phyloP scores from a whole-genome alignment of 192 early-diverging fungal genomes.

The Rhizophagus clarus region DNA sequence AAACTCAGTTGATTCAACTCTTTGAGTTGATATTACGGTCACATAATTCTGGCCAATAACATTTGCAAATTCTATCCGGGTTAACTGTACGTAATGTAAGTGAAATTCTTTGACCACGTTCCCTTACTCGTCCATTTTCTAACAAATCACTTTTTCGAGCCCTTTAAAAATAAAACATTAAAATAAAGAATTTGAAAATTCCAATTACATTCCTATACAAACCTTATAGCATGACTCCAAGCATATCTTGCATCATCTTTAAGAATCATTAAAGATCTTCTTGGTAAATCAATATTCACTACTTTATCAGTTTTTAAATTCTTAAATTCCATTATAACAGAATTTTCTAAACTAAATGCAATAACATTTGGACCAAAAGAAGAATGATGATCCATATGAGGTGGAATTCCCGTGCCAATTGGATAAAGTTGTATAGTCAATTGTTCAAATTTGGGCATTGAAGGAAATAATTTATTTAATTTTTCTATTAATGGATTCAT shows the following conservation, averaged over 20 bases:
- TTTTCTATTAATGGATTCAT: conserved; percentile 12
- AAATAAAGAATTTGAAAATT: background rate
- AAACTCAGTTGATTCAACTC: no score
- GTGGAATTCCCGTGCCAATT: conserved; percentile 30
- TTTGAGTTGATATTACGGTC: conserved; percentile 3
- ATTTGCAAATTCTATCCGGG: conserved; percentile 2
- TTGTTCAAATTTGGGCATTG: conserved; percentile 26
- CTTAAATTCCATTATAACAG: conserved; percentile 30
- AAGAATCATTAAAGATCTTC: conserved; percentile 27
- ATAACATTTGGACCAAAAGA: conserved; percentile 20
- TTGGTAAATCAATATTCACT: conserved; percentile 19
- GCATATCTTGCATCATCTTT: conserved; percentile 16
- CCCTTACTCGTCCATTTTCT: conserved; percentile 26
- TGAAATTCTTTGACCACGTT: conserved; percentile 23
- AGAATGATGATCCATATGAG: conserved; percentile 29
- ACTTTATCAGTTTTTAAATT: conserved; percentile 16
- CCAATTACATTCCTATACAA: background rate
- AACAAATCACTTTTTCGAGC: conserved; percentile 28
- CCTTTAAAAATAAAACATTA: background rate
- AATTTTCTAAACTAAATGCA: conserved; percentile 26
- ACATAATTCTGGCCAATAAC: conserved; percentile 28
- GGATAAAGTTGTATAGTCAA: conserved; percentile 27
- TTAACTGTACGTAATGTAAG: conserved; percentile 28
- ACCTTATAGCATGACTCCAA: conserved; percentile 28
- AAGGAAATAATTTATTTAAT: conserved; percentile 1